phyloP scores from a whole-genome alignment of 768 basidiomycete genomes.

The Phylloporus sp. region DNA sequence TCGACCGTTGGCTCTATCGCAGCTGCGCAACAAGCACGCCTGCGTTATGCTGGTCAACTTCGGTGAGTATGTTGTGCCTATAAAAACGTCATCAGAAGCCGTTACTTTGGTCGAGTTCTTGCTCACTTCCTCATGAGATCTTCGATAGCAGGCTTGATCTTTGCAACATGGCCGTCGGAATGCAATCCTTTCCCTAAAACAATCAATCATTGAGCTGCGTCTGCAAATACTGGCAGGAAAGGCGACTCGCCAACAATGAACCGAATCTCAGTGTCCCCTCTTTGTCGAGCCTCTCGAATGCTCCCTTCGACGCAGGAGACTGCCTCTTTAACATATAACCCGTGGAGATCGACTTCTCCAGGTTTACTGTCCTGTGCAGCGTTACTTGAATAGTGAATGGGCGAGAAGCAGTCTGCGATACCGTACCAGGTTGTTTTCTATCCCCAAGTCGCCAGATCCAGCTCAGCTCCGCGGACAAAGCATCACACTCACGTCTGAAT shows the following conservation, averaged over 20 bases:
- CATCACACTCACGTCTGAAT: conserved; percentile 49
- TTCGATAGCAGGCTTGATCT: conserved; percentile 90
- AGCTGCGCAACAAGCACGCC: conserved; percentile 78
- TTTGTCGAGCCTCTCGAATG: conserved; percentile 58
- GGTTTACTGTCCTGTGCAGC: conserved; percentile 52
- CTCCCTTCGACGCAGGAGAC: conserved; percentile 67
- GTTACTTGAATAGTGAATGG: background rate
- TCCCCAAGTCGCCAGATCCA: background rate
- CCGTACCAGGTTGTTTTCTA: conserved; percentile 72
- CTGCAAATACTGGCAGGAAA: background rate
- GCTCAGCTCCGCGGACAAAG: background rate
- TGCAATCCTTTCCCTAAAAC: conserved; percentile 79
- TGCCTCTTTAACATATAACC: conserved; percentile 91
- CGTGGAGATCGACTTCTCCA: conserved; percentile 86
- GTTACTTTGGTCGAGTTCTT: background rate
- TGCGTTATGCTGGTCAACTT: conserved; percentile 72
- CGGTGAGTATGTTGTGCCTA: conserved; percentile 68
- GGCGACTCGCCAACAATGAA: conserved; percentile 77
- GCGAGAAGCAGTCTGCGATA: background rate
- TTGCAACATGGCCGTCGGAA: conserved; percentile 67
- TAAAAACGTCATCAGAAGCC: background rate
- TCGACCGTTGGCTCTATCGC: conserved; percentile 6
- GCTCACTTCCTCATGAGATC: conserved; percentile 76
- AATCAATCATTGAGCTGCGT: background rate
- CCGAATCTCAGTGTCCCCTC: conserved; percentile 60